Conservation (phyloP, 371 early-diverging fungal genomes). For the Quaeritorhiza haematococci region DNA sequence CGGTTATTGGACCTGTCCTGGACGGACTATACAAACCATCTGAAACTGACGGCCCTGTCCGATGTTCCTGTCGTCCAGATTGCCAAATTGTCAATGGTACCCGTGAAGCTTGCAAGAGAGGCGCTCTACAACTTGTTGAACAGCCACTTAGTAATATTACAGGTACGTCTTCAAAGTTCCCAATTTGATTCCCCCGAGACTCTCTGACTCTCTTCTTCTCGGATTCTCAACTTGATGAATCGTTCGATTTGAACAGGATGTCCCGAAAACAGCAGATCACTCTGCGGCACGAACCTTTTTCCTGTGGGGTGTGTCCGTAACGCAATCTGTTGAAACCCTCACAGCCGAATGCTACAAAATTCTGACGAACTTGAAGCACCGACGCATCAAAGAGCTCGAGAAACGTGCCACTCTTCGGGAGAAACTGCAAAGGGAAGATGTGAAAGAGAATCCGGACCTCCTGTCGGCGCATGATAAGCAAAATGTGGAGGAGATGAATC, state of each 20-base stretch:
- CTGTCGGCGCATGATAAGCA: slow-evolving; percentile 56
- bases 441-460: slow-evolving; percentile 53
- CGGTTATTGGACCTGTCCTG: background rate
- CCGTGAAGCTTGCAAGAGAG: slow-evolving; percentile 66
- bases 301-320: slow-evolving; percentile 71
- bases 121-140: slow-evolving; percentile 60
- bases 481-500: slow-evolving; percentile 48
- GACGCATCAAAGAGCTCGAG: slow-evolving; percentile 55
- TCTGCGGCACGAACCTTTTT: slow-evolving; percentile 80
- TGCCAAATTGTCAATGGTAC: slow-evolving; percentile 72
- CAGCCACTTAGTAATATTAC: slow-evolving; percentile 71
- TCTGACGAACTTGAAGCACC: slow-evolving; percentile 63
- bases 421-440: slow-evolving; percentile 73
- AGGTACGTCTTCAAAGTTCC: too few species aligned
- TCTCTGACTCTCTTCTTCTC: too few species aligned
- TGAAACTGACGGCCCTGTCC: too few species aligned
- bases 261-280: slow-evolving; percentile 81
- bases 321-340: slow-evolving; percentile 57
- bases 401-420: slow-evolving; percentile 60
- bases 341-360: slow-evolving; percentile 59
- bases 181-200: too few species aligned
- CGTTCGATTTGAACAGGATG: slow-evolving; percentile 48
- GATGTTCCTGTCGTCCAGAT: slow-evolving; percentile 37
- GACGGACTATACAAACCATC: too few species aligned
- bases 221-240: too few species aligned